Evolutionary conservation across 2,329 filamentous ascomycete species (phyloP), one percentile per base, ranked within the genome.

Genomic region (Teratosphaeria nubilosa): DNA sequence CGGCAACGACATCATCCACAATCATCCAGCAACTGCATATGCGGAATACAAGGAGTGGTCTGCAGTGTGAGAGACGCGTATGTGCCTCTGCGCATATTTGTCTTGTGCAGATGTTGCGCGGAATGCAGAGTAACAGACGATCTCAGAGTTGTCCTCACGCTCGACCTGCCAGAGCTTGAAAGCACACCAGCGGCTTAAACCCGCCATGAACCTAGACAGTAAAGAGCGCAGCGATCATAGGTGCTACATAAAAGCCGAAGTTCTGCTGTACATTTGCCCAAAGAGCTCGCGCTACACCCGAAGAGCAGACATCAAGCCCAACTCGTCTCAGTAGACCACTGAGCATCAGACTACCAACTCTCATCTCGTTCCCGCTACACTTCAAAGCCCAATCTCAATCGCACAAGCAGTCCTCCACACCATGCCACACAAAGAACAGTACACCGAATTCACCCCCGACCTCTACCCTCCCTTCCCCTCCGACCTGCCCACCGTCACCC

Each of bases 381-480:
- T 7, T 37, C 6, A 5, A 13, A 5, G 11, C 34, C n/a, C n/a
- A n/a, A 37, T 13, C 11, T 37, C 34, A 3, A 4, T 51, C 3
- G 16, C 16, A 30, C 51, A 5, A 5, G 14, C 24, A 53, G 7
- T 20, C 14, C n/a, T 53, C 25, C 53, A 5, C 22, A 64, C 50
- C 10, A 70, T 70, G 69, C 69, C 68, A 60, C 69, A 70, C 63
- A 63, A 64, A 55, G 67, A 69, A 58, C 57, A 60, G 6, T 57
- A 62, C 37, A 62, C 60, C 34, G 69, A 71, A 50, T 71, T 71
- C 62, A 65, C 63, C 5, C 69, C 69, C 31, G 51, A 65, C 2
- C 60, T 66, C 45, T 69, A 76, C 22, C 76, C 76, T 7, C 69
- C 72, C 1, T 78, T 78, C 58, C 75, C 77, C 4, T 60, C 69